These are phyloP conservation scores for Pseudozyma thailandica DNA, from an alignment of 1,284 basidiomycete species.

Conservation along the genomic window DNA sequence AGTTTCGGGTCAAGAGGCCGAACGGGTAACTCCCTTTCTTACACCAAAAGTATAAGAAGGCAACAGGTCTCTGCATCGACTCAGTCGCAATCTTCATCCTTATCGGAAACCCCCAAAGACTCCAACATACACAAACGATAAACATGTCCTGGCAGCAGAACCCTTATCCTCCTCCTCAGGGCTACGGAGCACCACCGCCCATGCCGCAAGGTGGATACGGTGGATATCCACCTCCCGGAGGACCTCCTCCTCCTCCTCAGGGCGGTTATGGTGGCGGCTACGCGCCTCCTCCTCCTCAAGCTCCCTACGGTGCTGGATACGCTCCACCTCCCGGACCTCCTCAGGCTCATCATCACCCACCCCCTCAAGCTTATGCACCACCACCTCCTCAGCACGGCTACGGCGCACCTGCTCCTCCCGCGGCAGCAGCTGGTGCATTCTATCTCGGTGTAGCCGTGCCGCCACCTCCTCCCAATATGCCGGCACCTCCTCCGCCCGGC, in stretches of 20 bases:
- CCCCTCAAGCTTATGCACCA: neutral
- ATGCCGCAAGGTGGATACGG: constrained; percentile 44
- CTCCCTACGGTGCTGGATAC: constrained; percentile 14
- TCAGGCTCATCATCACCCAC: constrained; percentile 4
- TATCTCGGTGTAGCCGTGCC: constrained; percentile 61
- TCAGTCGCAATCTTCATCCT: too few relatives aligned
- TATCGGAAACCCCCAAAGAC: neutral
- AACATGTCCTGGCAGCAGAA: constrained; percentile 53
- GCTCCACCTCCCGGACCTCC: constrained; percentile 23
- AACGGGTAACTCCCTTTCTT: neutral
- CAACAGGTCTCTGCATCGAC: neutral
- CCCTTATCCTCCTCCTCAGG: constrained; percentile 42
- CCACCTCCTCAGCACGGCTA: constrained; percentile 37
- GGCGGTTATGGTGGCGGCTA: constrained; percentile 30
- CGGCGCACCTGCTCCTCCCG: constrained; percentile 43
- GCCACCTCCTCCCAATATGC: constrained; percentile 57
- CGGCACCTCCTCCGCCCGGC: constrained; percentile 54
- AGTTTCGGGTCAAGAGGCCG: too few relatives aligned
- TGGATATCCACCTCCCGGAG: constrained; percentile 6
- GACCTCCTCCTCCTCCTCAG: constrained; percentile 37
- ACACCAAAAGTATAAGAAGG: neutral
- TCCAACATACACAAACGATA: neutral
- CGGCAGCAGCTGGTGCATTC: constrained; percentile 21
- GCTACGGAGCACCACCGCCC: constrained; percentile 47
- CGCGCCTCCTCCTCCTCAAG: constrained; percentile 33